Evolutionary conservation across 2,329 filamentous ascomycete species (phyloP).

Genomic region (Parastagonospora nodorum): DNA sequence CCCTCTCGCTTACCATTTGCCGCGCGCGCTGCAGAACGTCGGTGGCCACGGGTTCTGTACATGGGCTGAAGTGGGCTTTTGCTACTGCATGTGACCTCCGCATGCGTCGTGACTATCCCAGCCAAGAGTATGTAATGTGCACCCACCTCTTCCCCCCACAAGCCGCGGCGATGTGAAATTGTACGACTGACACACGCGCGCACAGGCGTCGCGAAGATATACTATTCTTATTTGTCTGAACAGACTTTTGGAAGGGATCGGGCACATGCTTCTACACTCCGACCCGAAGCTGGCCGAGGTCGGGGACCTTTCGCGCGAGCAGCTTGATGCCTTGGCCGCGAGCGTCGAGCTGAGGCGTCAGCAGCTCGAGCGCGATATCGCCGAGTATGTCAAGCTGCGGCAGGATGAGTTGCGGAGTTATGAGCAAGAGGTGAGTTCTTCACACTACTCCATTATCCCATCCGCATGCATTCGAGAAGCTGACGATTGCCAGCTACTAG

Average conservation of each 20-base stretch:
- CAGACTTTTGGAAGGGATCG: neutral
- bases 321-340: constrained; percentile 39
- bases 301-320: constrained; percentile 36
- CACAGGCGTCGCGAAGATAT: neutral
- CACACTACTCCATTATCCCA: neutral
- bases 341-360: constrained; percentile 42
- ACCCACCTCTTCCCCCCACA: too few species aligned
- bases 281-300: constrained; percentile 39
- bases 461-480: constrained; percentile 4
- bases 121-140: too few species aligned
- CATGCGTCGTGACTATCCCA: too few species aligned
- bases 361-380: constrained; percentile 44
- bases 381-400: constrained; percentile 39
- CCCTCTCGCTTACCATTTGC: too few species aligned
- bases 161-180: too few species aligned
- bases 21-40: too few species aligned
- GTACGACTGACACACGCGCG: too few species aligned
- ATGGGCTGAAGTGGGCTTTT: too few species aligned
- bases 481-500: constrained; percentile 37
- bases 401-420: constrained; percentile 39
- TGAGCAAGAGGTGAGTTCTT: constrained; percentile 36
- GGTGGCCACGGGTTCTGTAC: too few species aligned
- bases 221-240: neutral
- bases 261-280: constrained; percentile 39
- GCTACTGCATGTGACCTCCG: too few species aligned